Percentiles rank a stretch among this genome's conserved stretches.
phyloP scores from a whole-genome alignment of 768 basidiomycete genomes.

The Pilatotrama ljubarskyi region DNA sequence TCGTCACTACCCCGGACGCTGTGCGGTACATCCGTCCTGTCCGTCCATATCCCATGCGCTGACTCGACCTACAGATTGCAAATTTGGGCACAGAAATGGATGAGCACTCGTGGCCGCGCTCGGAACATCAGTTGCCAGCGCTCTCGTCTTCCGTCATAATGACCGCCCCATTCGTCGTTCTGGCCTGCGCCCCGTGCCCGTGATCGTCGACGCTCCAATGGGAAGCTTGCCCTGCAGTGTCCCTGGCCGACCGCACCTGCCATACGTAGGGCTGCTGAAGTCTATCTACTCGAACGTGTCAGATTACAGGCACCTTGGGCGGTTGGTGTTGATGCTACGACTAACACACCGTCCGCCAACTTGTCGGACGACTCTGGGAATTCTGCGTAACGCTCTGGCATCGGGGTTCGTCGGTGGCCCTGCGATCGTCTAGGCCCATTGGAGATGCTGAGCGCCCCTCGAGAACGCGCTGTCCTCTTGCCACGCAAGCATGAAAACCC shows the following conservation, averaged over 20 bases:
- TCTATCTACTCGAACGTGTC: slow-evolving; percentile 12
- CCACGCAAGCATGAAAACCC: neutral
- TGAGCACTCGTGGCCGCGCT: neutral
- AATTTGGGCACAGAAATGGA: neutral
- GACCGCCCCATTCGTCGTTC: neutral
- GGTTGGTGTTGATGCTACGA: neutral
- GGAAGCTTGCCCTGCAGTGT: neutral
- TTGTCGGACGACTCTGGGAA: neutral
- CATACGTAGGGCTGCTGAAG: slow-evolving; percentile 1
- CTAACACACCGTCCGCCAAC: neutral
- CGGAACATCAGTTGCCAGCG: neutral
- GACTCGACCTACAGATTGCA: neutral
- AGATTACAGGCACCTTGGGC: slow-evolving; percentile 1
- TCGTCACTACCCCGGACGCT: too few relatives aligned
- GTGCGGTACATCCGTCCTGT: neutral
- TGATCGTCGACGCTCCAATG: neutral
- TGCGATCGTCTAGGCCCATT: neutral
- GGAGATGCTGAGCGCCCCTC: neutral
- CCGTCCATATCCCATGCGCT: neutral
- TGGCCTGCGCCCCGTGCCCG: neutral
- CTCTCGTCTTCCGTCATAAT: neutral
- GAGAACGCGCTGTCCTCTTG: neutral
- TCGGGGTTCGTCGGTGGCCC: neutral
- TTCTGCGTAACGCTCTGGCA: neutral
- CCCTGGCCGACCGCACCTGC: neutral